Evolutionary conservation across 1,139 yeast genomes (phyloP).

Genomic region (Nakaseomyces glabratus): DNA sequence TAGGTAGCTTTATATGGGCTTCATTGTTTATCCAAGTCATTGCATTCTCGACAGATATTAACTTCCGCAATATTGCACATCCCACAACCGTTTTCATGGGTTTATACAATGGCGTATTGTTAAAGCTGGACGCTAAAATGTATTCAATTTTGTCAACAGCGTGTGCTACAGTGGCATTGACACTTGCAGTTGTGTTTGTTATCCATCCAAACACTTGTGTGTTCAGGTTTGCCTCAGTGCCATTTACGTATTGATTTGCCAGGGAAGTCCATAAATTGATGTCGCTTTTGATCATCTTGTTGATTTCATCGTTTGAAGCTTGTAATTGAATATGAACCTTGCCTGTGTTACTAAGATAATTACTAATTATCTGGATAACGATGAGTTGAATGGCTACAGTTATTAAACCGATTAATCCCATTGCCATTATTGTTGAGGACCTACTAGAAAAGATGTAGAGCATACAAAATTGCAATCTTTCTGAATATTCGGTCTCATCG

Average conservation of each 20-base stretch:
- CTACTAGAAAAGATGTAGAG: too few species aligned
- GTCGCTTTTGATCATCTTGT: too few species aligned
- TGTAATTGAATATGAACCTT: too few species aligned
- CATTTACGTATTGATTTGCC: constrained; percentile 41
- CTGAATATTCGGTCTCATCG: too few species aligned
- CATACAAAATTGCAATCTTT: too few species aligned
- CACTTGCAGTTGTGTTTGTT: constrained; percentile 42
- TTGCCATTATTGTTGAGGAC: too few species aligned
- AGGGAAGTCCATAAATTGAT: constrained; percentile 53
- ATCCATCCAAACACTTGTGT: constrained; percentile 60
- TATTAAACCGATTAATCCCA: too few species aligned
- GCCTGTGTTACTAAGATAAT: too few species aligned
- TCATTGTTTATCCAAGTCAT: constrained; percentile 69
- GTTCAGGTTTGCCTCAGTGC: constrained; percentile 46
- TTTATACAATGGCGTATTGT: constrained; percentile 53
- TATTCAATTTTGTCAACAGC: constrained; percentile 45
- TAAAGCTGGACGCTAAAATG: constrained; percentile 51
- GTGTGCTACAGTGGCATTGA: constrained; percentile 46
- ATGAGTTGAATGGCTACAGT: too few species aligned
- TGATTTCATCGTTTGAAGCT: too few species aligned
- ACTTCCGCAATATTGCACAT: constrained; percentile 71
- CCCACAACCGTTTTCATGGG: constrained; percentile 62
- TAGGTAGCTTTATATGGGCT: constrained; percentile 53
- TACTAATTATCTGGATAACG: too few species aligned
- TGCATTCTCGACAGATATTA: constrained; percentile 57